A percentile compares a stretch with the other conserved stretches of the same genome.
Conservation (phyloP, 768 basidiomycete genomes). For the Kwoniella shandongensis region DNA sequence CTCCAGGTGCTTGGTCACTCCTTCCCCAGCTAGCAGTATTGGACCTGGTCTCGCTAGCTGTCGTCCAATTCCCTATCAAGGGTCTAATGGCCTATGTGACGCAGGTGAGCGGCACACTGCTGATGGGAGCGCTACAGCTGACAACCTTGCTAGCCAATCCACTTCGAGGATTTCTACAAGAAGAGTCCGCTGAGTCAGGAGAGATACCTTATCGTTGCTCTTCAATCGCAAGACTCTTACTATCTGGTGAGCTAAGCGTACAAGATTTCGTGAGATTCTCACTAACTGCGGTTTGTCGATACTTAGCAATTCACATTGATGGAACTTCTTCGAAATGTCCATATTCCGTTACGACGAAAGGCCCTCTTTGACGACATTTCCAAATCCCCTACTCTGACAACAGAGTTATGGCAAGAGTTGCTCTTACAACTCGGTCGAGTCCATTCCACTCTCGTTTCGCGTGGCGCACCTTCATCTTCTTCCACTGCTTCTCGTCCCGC, state of each 20-base stretch:
- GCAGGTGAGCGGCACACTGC: slow-evolving; percentile 27
- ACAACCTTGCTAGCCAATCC: slow-evolving; percentile 34
- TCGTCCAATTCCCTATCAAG: slow-evolving; percentile 25
- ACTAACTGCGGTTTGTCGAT: neutral
- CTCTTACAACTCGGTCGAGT: slow-evolving; percentile 33
- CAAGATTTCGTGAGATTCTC: neutral
- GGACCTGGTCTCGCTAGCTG: slow-evolving; percentile 22
- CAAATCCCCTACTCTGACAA: slow-evolving; percentile 29
- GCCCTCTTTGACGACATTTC: slow-evolving; percentile 37
- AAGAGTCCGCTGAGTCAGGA: slow-evolving; percentile 39
- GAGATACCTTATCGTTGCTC: slow-evolving; percentile 41
- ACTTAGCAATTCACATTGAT: slow-evolving; percentile 48
- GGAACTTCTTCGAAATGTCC: slow-evolving; percentile 41
- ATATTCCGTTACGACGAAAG: slow-evolving; percentile 30
- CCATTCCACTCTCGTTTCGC: slow-evolving; percentile 23
- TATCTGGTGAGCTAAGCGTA: slow-evolving; percentile 34
- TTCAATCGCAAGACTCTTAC: slow-evolving; percentile 41
- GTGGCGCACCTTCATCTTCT: slow-evolving; percentile 10
- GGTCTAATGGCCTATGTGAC: slow-evolving; percentile 44
- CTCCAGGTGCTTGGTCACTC: slow-evolving; percentile 16
- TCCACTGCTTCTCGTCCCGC: neutral
- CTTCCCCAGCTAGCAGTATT: slow-evolving; percentile 26
- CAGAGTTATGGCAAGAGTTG: slow-evolving; percentile 36
- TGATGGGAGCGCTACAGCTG: slow-evolving; percentile 3
- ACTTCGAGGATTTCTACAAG: slow-evolving; percentile 40